A percentile compares a stretch with the other conserved stretches of the same genome.
Conservation (phyloP, 768 basidiomycete genomes). For the Boletus subcaerulescens region DNA sequence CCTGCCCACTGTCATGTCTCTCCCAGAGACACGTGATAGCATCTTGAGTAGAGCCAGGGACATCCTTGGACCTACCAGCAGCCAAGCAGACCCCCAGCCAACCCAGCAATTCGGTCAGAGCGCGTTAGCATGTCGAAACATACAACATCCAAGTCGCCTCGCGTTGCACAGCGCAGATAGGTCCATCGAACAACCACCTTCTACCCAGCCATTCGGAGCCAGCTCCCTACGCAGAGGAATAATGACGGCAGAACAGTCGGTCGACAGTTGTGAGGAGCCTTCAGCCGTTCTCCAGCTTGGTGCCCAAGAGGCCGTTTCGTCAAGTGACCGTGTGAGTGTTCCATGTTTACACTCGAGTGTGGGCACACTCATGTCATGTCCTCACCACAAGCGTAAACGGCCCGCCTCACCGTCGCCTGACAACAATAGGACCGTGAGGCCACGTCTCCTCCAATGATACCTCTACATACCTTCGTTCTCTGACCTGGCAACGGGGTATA, state of each 20-base stretch:
- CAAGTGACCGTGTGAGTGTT: constrained; percentile 10
- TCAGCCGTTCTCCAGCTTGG: neutral
- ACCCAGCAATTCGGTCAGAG: constrained; percentile 37
- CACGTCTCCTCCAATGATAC: constrained; percentile 9
- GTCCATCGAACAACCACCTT: constrained; percentile 13
- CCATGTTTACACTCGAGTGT: neutral
- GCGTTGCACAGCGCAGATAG: neutral
- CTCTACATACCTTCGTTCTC: no score
- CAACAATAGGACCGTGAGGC: constrained; percentile 10
- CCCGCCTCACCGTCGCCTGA: constrained; percentile 4
- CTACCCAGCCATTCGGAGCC: constrained; percentile 41
- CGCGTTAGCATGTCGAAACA: constrained; percentile 20
- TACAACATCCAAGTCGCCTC: neutral
- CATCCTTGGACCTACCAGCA: constrained; percentile 27
- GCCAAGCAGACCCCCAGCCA: constrained; percentile 7
- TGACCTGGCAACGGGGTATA: no score
- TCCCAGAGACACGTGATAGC: constrained; percentile 44
- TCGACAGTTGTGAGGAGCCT: neutral
- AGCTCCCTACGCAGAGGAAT: constrained; percentile 33
- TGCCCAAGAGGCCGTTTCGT: constrained; percentile 12
- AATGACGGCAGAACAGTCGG: neutral
- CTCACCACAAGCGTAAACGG: constrained; percentile 12
- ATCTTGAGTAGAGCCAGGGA: constrained; percentile 40
- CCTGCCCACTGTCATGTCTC: constrained; percentile 42
- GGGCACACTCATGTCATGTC: constrained; percentile 3